phyloP scores from a whole-genome alignment of 768 basidiomycete species.

The Candolleomyces efflorescens region DNA sequence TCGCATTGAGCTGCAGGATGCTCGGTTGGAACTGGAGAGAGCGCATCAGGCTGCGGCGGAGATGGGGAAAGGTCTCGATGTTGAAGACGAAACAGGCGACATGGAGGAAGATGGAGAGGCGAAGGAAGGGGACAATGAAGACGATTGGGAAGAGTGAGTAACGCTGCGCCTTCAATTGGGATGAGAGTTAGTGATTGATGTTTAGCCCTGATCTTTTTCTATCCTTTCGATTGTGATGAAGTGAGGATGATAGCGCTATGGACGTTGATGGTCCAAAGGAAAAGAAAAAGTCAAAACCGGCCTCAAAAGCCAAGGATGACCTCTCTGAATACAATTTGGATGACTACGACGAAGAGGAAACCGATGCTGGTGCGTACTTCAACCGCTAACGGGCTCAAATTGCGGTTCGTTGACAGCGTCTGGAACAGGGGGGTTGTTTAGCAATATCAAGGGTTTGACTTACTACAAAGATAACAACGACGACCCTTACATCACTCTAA shows the following conservation, averaged over 20 bases:
- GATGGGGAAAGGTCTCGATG: slow-evolving; percentile 9
- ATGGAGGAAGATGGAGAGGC: background rate
- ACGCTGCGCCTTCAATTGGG: background rate
- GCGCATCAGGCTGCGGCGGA: slow-evolving; percentile 7
- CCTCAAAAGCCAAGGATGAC: slow-evolving; percentile 48
- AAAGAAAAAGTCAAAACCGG: background rate
- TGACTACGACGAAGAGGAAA: slow-evolving; percentile 81
- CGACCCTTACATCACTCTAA: slow-evolving; percentile 95
- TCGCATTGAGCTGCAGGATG: slow-evolving; percentile 85
- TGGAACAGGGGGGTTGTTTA: slow-evolving; percentile 78
- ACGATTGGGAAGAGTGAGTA: slow-evolving; percentile 8
- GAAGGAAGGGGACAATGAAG: slow-evolving; percentile 4
- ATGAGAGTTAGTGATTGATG: slow-evolving; percentile 1
- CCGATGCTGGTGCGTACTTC: slow-evolving; percentile 25
- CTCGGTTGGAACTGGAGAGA: slow-evolving; percentile 33
- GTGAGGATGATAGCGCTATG: slow-evolving; percentile 10
- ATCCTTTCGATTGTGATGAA: background rate
- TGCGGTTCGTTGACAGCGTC: background rate
- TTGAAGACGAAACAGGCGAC: slow-evolving; percentile 1
- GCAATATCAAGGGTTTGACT: slow-evolving; percentile 91
- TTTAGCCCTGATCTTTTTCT: background rate
- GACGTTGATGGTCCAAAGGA: slow-evolving; percentile 8
- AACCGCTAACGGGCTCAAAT: background rate
- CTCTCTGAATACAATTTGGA: slow-evolving; percentile 88
- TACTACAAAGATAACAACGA: slow-evolving; percentile 90